Base-by-base conservation (phyloP, 2,329 filamentous ascomycete species). In the Diaporthe australafricana region DNA sequence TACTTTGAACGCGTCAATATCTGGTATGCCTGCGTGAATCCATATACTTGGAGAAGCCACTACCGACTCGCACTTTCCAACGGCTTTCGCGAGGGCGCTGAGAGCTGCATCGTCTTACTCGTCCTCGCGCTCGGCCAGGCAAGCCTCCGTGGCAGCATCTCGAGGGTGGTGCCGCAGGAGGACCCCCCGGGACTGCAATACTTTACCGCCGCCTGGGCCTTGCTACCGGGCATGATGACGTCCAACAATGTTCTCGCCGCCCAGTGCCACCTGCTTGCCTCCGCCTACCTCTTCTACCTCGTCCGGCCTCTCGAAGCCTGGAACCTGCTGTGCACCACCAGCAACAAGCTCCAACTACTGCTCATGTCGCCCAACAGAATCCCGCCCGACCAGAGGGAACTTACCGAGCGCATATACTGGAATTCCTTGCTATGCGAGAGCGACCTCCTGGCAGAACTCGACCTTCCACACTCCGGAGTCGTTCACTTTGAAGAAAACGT, bases 1-100 rank as follows among this genome's bases (percentile, higher is more conserved):
- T 96, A 94, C 80, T 96, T 96, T 77, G 91, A 93, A 71, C 87
- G 92, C 52, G 94, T 95, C 72, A 96, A 96, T 75, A 87, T 95
- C 3, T 96, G 94, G 92, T 96, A 96, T 77, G 93, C 94, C 12
- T 94, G 93, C 76, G 93, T 96, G 42, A 95, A 95, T 78, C 93
- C 93, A 1, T 93, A 93, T 80, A 93, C 91, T 1, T 96, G 94
- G 93, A 87, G 89, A 52, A 90, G 87, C 72, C 92, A 94, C 79
- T 95, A 95, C 79, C 89, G 91, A 35, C 92, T 88, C 5, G 94
- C 94, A 0, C 86, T 95, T 8, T 92, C 92, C 2, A 92, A 92
- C 75, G 91, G 92, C 1, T 95, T 96, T 76, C 88, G 92, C 47
- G 92, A 94, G 76, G 93, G 94, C 0, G 90, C 93, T 0, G 93